Evolutionary conservation across 345 rosid genomes (phyloP).

Genomic region (Turritis glabra): DNA sequence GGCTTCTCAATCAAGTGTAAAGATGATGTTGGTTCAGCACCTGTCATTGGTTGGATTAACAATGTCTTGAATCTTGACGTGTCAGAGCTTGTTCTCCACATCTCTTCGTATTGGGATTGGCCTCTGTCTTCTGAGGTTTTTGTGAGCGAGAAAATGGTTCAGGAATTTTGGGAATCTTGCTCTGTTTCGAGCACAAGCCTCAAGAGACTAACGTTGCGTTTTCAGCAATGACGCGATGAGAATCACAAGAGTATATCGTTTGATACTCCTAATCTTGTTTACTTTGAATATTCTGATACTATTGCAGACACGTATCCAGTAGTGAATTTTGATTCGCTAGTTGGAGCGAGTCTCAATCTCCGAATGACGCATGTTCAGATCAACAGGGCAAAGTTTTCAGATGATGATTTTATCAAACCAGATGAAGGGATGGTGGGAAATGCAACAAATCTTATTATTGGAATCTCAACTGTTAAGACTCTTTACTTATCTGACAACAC

Average conservation of each 20-base stretch:
- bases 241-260: neutral
- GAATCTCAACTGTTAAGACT: slow-evolving; percentile 3
- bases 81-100: neutral
- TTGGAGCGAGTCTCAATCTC: slow-evolving; percentile 21
- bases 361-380: slow-evolving; percentile 6
- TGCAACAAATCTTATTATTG: neutral
- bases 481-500: slow-evolving; percentile 25
- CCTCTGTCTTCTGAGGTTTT: neutral
- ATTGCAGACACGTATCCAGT: slow-evolving; percentile 11
- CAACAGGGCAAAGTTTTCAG: neutral
- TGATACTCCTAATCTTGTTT: slow-evolving; percentile 20
- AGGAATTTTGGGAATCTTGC: neutral
- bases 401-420: neutral
- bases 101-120: neutral
- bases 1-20: neutral
- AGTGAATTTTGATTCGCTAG: slow-evolving; percentile 9
- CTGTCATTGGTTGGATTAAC: neutral
- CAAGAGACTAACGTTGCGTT: neutral
- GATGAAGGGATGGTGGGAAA: slow-evolving; percentile 1
- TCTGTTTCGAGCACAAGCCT: neutral
- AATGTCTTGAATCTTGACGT: neutral
- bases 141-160: neutral
- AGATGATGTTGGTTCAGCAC: neutral
- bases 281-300: neutral
- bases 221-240: neutral